Conservation (phyloP, 495 filamentous ascomycete genomes). For the Lasiosphaeris hirsuta region DNA sequence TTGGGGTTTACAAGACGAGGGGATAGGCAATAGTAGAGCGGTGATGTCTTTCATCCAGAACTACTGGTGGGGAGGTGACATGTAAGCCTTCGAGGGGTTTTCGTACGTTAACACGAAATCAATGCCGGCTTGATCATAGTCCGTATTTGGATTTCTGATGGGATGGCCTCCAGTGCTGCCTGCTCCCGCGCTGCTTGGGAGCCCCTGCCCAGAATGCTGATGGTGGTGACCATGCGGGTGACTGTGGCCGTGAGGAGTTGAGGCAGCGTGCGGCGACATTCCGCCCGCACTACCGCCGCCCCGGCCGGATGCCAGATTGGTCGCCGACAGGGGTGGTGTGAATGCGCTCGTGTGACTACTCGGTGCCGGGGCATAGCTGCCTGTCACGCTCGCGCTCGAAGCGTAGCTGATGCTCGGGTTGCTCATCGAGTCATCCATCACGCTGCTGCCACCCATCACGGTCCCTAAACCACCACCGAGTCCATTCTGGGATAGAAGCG, state of each 20-base stretch:
- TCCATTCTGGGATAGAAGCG: conserved; percentile 69
- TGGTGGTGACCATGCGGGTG: conserved; percentile 33
- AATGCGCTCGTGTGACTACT: conserved; percentile 40
- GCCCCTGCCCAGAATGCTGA: conserved; percentile 16
- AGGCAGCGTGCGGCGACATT: conserved; percentile 34
- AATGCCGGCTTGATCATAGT: conserved; percentile 86
- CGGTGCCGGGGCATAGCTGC: conserved; percentile 37
- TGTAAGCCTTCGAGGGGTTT: conserved; percentile 56
- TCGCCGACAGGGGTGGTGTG: conserved; percentile 41
- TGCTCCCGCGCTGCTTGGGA: conserved; percentile 2
- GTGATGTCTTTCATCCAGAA: background rate
- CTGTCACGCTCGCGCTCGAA: conserved; percentile 57
- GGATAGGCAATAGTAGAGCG: no score
- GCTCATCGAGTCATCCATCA: conserved; percentile 45
- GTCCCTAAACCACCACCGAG: conserved; percentile 43
- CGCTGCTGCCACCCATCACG: conserved; percentile 31
- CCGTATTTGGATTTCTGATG: conserved; percentile 49
- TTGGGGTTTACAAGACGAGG: no score
- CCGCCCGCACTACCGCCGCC: conserved; percentile 29
- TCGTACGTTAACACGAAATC: conserved; percentile 96
- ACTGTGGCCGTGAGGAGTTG: conserved; percentile 24
- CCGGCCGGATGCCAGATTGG: conserved; percentile 14
- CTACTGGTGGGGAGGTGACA: conserved; percentile 60
- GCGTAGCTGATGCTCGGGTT: conserved; percentile 46
- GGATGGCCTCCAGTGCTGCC: conserved; percentile 11